These are phyloP conservation scores for Rhamnella rubrinervis DNA, from an alignment of 331 rosid species.

Conservation along the genomic window DNA sequence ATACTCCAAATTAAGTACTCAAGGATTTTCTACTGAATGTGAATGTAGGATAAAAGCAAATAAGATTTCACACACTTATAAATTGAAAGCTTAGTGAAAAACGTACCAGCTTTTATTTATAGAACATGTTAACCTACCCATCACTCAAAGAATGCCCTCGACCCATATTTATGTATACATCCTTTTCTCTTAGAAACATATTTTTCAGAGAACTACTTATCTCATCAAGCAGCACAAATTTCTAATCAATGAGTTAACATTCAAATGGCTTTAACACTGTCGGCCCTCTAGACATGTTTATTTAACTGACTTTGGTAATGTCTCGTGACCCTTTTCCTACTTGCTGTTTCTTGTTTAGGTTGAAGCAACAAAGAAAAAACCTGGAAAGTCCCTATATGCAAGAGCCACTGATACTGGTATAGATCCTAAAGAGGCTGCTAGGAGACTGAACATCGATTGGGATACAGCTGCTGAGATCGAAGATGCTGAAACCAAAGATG, in stretches of 20 bases:
- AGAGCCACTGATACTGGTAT: slow-evolving; percentile 86
- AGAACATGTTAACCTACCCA: background rate
- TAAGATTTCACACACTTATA: no score
- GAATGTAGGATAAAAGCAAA: no score
- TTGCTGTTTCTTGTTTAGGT: slow-evolving; percentile 34
- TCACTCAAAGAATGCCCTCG: background rate
- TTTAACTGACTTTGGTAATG: background rate
- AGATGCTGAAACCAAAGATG: slow-evolving; percentile 45
- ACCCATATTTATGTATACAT: background rate
- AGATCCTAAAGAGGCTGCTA: slow-evolving; percentile 76
- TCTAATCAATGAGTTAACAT: no score
- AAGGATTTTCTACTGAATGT: no score
- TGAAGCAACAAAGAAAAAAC: slow-evolving; percentile 58
- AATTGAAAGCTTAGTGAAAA: no score
- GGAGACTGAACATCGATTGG: slow-evolving; percentile 81
- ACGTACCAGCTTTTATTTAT: background rate
- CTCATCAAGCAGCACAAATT: no score
- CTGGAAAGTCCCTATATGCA: slow-evolving; percentile 80
- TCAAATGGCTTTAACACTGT: background rate
- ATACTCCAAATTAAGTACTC: no score
- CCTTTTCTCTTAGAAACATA: background rate
- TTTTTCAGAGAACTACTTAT: background rate
- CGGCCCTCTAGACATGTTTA: background rate
- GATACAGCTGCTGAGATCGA: slow-evolving; percentile 93
- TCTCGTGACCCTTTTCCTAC: slow-evolving; percentile 1